phyloP scores from a whole-genome alignment of 2,329 filamentous ascomycete genomes.

The Ustulina deusta region DNA sequence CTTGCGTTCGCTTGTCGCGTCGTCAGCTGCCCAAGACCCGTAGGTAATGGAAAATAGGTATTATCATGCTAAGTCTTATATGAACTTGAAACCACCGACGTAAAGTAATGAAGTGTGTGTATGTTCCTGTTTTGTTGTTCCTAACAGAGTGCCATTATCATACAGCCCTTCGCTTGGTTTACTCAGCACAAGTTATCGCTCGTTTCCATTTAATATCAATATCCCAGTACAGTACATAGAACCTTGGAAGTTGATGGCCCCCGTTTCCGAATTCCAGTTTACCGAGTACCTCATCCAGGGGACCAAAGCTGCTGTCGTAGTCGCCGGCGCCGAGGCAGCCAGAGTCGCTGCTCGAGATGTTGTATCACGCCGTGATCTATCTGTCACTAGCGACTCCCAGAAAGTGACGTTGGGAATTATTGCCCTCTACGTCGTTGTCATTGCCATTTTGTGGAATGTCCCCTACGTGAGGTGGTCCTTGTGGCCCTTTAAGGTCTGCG shows the following conservation, averaged over 20 bases:
- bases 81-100: neutral
- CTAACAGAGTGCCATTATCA: neutral
- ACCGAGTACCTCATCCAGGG: slow-evolving; percentile 44
- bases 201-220: slow-evolving; percentile 11
- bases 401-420: slow-evolving; percentile 78
- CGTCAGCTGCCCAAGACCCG: slow-evolving; percentile 19
- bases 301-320: slow-evolving; percentile 45
- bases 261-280: slow-evolving; percentile 43
- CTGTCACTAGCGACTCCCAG: slow-evolving; percentile 74
- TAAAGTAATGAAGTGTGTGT: neutral
- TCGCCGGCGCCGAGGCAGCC: slow-evolving; percentile 46
- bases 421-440: slow-evolving; percentile 76
- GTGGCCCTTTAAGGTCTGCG: slow-evolving; percentile 82
- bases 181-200: neutral
- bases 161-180: slow-evolving; percentile 7
- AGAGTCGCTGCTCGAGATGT: slow-evolving; percentile 44
- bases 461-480: slow-evolving; percentile 80
- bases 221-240: neutral
- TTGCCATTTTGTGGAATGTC: slow-evolving; percentile 82
- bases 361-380: slow-evolving; percentile 64
- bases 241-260: slow-evolving; percentile 44
- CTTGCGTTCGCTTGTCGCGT: slow-evolving; percentile 25
- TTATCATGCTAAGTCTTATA: slow-evolving; percentile 3
- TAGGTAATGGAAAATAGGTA: slow-evolving; percentile 8
- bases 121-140: no score